phyloP scores from a whole-genome alignment of 2,329 filamentous ascomycete genomes.

The Fusarium robinianum region DNA sequence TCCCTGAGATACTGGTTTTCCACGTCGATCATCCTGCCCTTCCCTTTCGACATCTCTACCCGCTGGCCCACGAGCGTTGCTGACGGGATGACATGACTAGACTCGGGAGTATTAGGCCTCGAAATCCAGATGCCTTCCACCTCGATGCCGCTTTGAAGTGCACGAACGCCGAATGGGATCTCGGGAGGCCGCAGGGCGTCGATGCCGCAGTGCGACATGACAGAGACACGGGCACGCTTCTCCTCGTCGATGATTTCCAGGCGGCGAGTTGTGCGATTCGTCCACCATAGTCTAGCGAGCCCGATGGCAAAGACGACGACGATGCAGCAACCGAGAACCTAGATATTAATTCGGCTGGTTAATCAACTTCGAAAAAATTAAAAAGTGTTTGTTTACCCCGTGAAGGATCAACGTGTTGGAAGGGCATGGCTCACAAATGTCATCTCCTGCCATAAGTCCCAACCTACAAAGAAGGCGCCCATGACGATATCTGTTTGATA shows the following conservation, averaged over 20 bases:
- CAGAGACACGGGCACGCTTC: slow-evolving; percentile 57
- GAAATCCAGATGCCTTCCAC: slow-evolving; percentile 85
- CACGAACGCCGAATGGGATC: slow-evolving; percentile 84
- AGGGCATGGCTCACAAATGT: slow-evolving; percentile 87
- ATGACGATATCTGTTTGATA: slow-evolving; percentile 29
- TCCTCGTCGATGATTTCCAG: slow-evolving; percentile 69
- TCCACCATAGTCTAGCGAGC: slow-evolving; percentile 68
- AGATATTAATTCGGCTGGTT: not conserved
- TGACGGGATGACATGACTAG: slow-evolving; percentile 31
- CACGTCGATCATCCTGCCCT: slow-evolving; percentile 24
- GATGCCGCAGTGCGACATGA: slow-evolving; percentile 61
- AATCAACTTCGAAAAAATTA: slow-evolving; percentile 2
- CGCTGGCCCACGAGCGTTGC: slow-evolving; percentile 29
- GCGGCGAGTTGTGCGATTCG: slow-evolving; percentile 58
- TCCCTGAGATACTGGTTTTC: not conserved
- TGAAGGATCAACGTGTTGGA: too few species aligned
- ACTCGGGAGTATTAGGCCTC: slow-evolving; percentile 49
- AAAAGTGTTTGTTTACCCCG: too few species aligned
- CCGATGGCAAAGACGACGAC: slow-evolving; percentile 70
- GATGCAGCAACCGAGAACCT: slow-evolving; percentile 77
- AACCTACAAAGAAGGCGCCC: slow-evolving; percentile 65
- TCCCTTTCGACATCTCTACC: slow-evolving; percentile 24
- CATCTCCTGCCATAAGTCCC: slow-evolving; percentile 88
- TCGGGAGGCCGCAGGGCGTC: slow-evolving; percentile 51
- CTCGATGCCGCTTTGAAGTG: slow-evolving; percentile 80